Evolutionary conservation across 805 yeast species (phyloP).

Genomic region (Ogataea pilisensis): DNA sequence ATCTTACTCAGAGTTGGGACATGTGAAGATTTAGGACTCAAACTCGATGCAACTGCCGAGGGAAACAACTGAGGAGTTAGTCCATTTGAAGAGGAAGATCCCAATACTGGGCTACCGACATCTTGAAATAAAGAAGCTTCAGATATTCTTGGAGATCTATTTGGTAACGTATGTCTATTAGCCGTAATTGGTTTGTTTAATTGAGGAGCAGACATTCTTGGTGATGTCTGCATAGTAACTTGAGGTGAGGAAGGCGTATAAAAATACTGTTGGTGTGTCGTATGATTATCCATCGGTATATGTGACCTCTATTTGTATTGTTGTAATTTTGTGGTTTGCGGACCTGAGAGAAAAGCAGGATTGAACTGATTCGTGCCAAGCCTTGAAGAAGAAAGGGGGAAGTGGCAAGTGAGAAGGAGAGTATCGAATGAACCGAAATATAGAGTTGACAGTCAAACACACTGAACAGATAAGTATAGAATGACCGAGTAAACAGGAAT

Average conservation of each 20-base stretch:
- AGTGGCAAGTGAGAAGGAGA: no score
- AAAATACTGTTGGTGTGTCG: not conserved
- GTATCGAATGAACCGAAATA: no score
- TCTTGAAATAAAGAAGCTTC: conserved; percentile 11
- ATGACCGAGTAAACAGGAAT: no score
- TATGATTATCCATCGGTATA: no score
- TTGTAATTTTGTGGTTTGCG: no score
- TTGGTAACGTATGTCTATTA: conserved; percentile 19
- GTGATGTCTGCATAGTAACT: conserved; percentile 8
- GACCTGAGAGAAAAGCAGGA: no score
- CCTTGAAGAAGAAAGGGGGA: no score
- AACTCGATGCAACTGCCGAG: not conserved
- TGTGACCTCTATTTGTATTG: no score
- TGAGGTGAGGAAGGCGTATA: not conserved
- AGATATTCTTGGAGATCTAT: conserved; percentile 19
- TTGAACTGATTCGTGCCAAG: no score
- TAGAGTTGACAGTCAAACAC: no score
- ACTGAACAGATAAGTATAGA: no score
- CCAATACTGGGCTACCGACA: conserved; percentile 2
- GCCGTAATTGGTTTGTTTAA: conserved; percentile 18
- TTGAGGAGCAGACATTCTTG: conserved; percentile 10
- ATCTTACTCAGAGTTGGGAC: conserved; percentile 11
- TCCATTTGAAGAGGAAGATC: not conserved
- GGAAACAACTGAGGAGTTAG: not conserved
- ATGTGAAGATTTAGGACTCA: conserved; percentile 10